These are phyloP conservation scores for Neofusicoccum sp. DNA, from an alignment of 2,329 filamentous ascomycete genomes.

Conservation along the genomic window DNA sequence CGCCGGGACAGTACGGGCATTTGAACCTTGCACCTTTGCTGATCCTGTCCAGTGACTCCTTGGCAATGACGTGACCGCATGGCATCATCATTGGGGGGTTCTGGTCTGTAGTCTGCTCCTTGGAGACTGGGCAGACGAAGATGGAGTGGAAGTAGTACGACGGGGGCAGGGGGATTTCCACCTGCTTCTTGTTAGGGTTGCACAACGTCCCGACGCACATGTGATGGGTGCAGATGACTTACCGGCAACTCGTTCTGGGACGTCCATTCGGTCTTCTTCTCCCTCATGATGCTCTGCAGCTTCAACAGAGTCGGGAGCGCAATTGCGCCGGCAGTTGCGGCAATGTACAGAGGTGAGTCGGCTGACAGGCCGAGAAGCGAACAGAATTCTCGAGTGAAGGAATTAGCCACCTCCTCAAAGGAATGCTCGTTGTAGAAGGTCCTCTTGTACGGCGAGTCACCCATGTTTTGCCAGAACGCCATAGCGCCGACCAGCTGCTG, in stretches of 20 bases:
- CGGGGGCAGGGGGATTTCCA: slow-evolving; percentile 67
- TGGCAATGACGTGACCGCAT: slow-evolving; percentile 91
- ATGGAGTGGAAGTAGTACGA: slow-evolving; percentile 85
- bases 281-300: slow-evolving; percentile 81
- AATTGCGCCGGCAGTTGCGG: slow-evolving; percentile 88
- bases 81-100: slow-evolving; percentile 98
- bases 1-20: slow-evolving; percentile 91
- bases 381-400: slow-evolving; percentile 94
- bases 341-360: slow-evolving; percentile 89
- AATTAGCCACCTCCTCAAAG: slow-evolving; percentile 82
- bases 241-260: slow-evolving; percentile 87
- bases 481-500: slow-evolving; percentile 80
- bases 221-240: slow-evolving; percentile 43
- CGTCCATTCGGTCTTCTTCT: slow-evolving; percentile 93
- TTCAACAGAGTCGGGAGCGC: slow-evolving; percentile 88
- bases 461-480: slow-evolving; percentile 75
- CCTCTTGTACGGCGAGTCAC: slow-evolving; percentile 73
- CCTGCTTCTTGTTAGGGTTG: slow-evolving; percentile 40
- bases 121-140: slow-evolving; percentile 96
- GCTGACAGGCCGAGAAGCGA: slow-evolving; percentile 86
- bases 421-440: slow-evolving; percentile 75
- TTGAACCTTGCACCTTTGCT: slow-evolving; percentile 84
- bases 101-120: slow-evolving; percentile 88
- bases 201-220: slow-evolving; percentile 35
- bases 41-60: slow-evolving; percentile 78